Conservation (phyloP, 805 yeast species). For the Ogataea parapolymorpha region DNA sequence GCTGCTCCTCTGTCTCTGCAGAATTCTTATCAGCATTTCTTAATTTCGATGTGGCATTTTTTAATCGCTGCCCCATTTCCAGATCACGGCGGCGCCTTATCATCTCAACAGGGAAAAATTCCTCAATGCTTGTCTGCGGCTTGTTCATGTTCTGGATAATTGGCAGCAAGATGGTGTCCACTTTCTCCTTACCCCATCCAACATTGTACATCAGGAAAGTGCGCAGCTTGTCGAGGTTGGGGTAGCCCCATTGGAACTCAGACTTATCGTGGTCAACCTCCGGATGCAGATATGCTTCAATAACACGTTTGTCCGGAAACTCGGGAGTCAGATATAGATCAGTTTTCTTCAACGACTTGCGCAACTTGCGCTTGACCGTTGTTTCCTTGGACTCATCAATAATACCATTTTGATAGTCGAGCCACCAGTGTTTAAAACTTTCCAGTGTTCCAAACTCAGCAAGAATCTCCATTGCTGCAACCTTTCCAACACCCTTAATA, state of each 20-base stretch:
- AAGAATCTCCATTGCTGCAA: slow-evolving; percentile 81
- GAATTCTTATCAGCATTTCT: slow-evolving; percentile 21
- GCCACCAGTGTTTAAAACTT: slow-evolving; percentile 56
- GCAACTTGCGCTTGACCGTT: slow-evolving; percentile 53
- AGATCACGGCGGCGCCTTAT: slow-evolving; percentile 44
- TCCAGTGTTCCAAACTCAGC: slow-evolving; percentile 66
- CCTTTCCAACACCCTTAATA: slow-evolving; percentile 90
- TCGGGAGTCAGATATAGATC: slow-evolving; percentile 48
- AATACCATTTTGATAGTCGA: slow-evolving; percentile 38
- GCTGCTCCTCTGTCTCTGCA: slow-evolving; percentile 1
- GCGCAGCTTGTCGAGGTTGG: slow-evolving; percentile 77
- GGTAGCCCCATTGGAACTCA: slow-evolving; percentile 84
- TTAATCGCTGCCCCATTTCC: slow-evolving; percentile 57
- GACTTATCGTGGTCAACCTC: slow-evolving; percentile 81
- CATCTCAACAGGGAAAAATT: slow-evolving; percentile 63
- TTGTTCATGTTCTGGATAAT: slow-evolving; percentile 75
- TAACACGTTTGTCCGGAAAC: slow-evolving; percentile 70
- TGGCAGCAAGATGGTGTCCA: slow-evolving; percentile 84
- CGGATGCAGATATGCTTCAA: slow-evolving; percentile 73
- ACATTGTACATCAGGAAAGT: slow-evolving; percentile 63
- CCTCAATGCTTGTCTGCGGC: slow-evolving; percentile 61
- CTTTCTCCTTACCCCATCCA: slow-evolving; percentile 74
- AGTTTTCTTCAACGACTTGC: slow-evolving; percentile 55
- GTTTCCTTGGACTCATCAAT: slow-evolving; percentile 40
- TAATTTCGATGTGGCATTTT: slow-evolving; percentile 52